Percentiles rank a stretch among this genome's conserved stretches.
phyloP scores from a whole-genome alignment of 1,284 basidiomycete genomes.

The Heliocybe sulcata region DNA sequence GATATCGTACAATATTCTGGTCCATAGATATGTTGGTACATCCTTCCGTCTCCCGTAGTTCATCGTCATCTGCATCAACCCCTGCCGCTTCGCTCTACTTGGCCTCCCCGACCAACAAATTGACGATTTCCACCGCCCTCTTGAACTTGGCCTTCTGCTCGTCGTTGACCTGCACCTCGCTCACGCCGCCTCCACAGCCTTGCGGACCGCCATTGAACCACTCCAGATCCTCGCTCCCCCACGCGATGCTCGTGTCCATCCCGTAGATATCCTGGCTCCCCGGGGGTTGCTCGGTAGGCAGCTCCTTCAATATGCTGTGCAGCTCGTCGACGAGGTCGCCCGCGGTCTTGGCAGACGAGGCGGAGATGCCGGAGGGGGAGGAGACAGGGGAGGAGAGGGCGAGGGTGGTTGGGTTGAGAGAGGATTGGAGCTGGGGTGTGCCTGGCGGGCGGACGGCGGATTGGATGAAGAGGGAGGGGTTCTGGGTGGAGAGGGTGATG shows the following conservation, averaged over 20 bases:
- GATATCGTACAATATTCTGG: too few relatives aligned
- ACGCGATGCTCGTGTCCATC: constrained; percentile 57
- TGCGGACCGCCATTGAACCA: constrained; percentile 59
- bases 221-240: constrained; percentile 45
- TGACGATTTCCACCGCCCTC: constrained; percentile 35
- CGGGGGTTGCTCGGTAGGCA: constrained; percentile 52
- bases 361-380: too few relatives aligned
- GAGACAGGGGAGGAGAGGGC: constrained; percentile 19
- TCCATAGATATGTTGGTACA: too few relatives aligned
- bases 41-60: too few relatives aligned
- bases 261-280: constrained; percentile 68
- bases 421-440: constrained; percentile 8
- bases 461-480: constrained; percentile 34
- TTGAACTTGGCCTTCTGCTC: constrained; percentile 60
- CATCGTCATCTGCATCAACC: too few relatives aligned
- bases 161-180: constrained; percentile 41
- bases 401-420: neutral
- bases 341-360: too few relatives aligned
- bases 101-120: too few relatives aligned
- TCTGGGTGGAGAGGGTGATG: constrained; percentile 31
- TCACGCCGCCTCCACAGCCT: constrained; percentile 44
- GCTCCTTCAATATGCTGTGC: constrained; percentile 43
- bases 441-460: constrained; percentile 42
- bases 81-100: too few relatives aligned
- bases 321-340: constrained; percentile 43